Evolutionary conservation across 768 basidiomycete genomes (phyloP), one percentile per base, ranked within the genome.

Genomic region (Mycena chlorophos): DNA sequence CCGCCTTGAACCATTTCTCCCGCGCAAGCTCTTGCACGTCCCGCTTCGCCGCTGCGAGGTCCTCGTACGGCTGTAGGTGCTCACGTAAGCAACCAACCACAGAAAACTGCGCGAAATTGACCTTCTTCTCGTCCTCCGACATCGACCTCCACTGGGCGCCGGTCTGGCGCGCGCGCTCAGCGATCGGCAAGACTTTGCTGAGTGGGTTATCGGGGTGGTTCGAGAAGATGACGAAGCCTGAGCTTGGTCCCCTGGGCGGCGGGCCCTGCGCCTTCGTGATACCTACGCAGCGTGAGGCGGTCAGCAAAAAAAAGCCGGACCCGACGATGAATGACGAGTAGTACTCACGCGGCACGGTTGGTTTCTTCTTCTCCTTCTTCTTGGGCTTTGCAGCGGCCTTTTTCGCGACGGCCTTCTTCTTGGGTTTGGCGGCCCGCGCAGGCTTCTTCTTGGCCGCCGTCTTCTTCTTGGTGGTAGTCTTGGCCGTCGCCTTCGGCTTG

Each of bases 1-100:
- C 40, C 12, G 53, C 54, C 1, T 59, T 42, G 16, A 57, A 39
- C 62, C 62, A 68, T 48, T 65, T 52, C 1, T 53, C 37, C 20
- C n/a, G 45, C 17, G 49, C 47, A 27, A 43, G 42, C 8, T 23
- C 20, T 25, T 57, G 31, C 49, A 51, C 52, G 28, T 37, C 46
- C 19, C 51, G 27, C 4, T 39, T 22, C 19, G 40, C 54, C 19
- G n/a, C n/a, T 28, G 49, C 56, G 55, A 38, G 25, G 10, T 13
- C 17, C 6, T 4, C 4, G 14, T 29, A 54, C 50, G 42, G 51
- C 52, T 14, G 30, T 20, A 19, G 6, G 17, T n/a, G 50, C 20
- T 37, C 4, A 25, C 22, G 17, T 25, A 17, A 27, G n/a, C 40
- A 8, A 12, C 5, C 40, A 14, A 42, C 20, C n/a, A 19, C 27